A percentile compares a stretch with the other conserved stretches of the same genome.
phyloP scores from a whole-genome alignment of 2,329 filamentous ascomycete species.

The Penicillium sclerotiorum region DNA sequence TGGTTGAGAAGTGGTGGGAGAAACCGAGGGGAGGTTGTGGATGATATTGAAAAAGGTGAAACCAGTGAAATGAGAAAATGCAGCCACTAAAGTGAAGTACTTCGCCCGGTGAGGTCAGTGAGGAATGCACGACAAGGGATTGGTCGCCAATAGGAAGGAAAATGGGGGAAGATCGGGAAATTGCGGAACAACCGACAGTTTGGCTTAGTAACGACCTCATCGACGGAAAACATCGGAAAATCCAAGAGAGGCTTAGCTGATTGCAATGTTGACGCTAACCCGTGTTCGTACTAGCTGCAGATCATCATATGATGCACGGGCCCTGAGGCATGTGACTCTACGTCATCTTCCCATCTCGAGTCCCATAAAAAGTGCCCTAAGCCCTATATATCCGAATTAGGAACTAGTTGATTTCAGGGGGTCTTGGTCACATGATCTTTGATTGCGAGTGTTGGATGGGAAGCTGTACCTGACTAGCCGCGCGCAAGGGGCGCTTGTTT shows the following conservation, averaged over 20 bases:
- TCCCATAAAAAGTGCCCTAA: slow-evolving; percentile 6
- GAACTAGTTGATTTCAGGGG: slow-evolving; percentile 3
- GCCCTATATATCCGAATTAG: not conserved
- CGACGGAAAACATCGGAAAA: too few relatives aligned
- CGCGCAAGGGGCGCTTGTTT: slow-evolving; percentile 45
- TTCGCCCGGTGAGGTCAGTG: slow-evolving; percentile 19
- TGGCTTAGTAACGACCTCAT: too few relatives aligned
- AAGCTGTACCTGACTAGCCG: slow-evolving; percentile 31
- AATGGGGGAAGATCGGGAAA: slow-evolving; percentile 15
- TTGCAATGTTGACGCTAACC: not conserved
- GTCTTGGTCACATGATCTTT: not conserved
- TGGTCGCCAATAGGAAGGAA: slow-evolving; percentile 11
- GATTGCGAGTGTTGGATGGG: slow-evolving; percentile 18
- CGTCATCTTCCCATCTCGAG: not conserved
- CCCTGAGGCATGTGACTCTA: not conserved
- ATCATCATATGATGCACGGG: not conserved
- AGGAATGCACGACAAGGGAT: slow-evolving; percentile 18
- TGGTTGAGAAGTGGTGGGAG: not conserved
- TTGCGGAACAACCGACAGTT: slow-evolving; percentile 12
- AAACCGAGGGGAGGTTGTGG: not conserved
- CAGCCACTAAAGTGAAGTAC: slow-evolving; percentile 12
- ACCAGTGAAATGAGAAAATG: too few relatives aligned
- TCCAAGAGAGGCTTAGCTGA: not conserved
- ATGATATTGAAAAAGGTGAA: not conserved
- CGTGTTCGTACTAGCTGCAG: not conserved